Conservation (phyloP, 2,329 filamentous ascomycete genomes). For the Pestalotiopsis sp. region DNA sequence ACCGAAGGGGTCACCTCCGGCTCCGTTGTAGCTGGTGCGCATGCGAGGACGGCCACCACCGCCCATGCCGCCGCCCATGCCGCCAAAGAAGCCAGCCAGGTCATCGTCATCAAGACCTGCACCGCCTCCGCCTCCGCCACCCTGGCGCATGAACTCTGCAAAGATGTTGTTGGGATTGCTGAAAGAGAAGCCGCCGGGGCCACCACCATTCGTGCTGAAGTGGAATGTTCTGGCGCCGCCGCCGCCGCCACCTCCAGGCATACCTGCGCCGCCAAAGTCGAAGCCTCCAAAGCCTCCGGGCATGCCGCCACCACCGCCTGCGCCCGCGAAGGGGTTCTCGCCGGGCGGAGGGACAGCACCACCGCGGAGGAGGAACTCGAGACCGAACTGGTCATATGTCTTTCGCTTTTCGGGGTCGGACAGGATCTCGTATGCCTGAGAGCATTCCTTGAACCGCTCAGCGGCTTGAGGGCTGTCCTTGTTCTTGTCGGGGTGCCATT, state of each 20-base stretch:
- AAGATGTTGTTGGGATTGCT: slow-evolving; percentile 85
- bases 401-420: slow-evolving; percentile 97
- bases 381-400: slow-evolving; percentile 90
- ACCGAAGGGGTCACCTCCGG: slow-evolving; percentile 20
- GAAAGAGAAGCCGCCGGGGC: slow-evolving; percentile 76
- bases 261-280: slow-evolving; percentile 51
- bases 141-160: slow-evolving; percentile 73
- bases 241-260: slow-evolving; percentile 43
- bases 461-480: slow-evolving; percentile 82
- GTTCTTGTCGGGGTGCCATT: slow-evolving; percentile 98
- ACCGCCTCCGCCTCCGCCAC: slow-evolving; percentile 37
- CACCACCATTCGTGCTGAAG: slow-evolving; percentile 59
- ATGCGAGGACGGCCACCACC: slow-evolving; percentile 33
- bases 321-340: slow-evolving; percentile 63
- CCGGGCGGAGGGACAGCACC: slow-evolving; percentile 69
- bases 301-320: slow-evolving; percentile 52
- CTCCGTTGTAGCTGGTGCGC: slow-evolving; percentile 36
- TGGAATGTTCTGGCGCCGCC: slow-evolving; percentile 62
- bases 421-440: slow-evolving; percentile 96
- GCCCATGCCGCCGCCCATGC: slow-evolving; percentile 42
- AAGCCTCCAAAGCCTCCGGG: slow-evolving; percentile 57
- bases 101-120: slow-evolving; percentile 48
- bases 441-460: slow-evolving; percentile 98
- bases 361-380: slow-evolving; percentile 88
- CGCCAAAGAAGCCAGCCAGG: slow-evolving; percentile 41